These are phyloP conservation scores for Candida corydali DNA, from an alignment of 805 yeast species.

Conservation along the genomic window DNA sequence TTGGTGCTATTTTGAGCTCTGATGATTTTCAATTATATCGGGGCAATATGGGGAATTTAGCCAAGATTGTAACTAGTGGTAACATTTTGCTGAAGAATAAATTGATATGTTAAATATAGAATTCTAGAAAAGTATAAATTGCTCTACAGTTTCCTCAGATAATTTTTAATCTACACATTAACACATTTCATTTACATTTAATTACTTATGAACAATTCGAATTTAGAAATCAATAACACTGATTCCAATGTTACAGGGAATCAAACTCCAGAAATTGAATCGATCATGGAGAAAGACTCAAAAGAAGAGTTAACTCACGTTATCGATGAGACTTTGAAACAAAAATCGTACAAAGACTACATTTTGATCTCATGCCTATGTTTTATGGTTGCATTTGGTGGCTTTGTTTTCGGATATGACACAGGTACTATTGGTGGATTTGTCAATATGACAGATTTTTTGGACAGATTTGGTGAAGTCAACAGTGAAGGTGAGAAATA, in stretches of 20 bases:
- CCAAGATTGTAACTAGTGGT: not conserved
- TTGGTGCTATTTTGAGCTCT: not conserved
- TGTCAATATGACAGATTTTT: conserved; percentile 58
- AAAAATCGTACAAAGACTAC: conserved; percentile 31
- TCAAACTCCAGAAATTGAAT: conserved; percentile 29
- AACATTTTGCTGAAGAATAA: not conserved
- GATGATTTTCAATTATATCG: not conserved
- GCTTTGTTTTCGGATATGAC: conserved; percentile 75
- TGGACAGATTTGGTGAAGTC: conserved; percentile 47
- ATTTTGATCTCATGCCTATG: conserved; percentile 38
- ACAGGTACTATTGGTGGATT: conserved; percentile 76
- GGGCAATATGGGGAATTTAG: conserved; percentile 1
- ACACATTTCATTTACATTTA: conserved; percentile 1
- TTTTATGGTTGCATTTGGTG: conserved; percentile 67
- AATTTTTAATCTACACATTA: not conserved
- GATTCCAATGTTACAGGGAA: conserved; percentile 18
- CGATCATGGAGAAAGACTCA: conserved; percentile 21
- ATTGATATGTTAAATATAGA: not conserved
- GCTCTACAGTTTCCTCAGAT: not conserved
- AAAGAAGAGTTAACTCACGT: conserved; percentile 10
- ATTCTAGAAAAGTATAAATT: not conserved
- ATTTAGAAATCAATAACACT: not conserved
- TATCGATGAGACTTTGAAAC: conserved; percentile 11
- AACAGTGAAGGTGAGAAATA: conserved; percentile 36
- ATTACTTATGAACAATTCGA: not conserved